Percentiles rank a stretch among this genome's conserved stretches.
These are phyloP conservation scores for Colletotrichum sojae DNA, from an alignment of 2,329 filamentous ascomycete genomes.

Conservation along the genomic window DNA sequence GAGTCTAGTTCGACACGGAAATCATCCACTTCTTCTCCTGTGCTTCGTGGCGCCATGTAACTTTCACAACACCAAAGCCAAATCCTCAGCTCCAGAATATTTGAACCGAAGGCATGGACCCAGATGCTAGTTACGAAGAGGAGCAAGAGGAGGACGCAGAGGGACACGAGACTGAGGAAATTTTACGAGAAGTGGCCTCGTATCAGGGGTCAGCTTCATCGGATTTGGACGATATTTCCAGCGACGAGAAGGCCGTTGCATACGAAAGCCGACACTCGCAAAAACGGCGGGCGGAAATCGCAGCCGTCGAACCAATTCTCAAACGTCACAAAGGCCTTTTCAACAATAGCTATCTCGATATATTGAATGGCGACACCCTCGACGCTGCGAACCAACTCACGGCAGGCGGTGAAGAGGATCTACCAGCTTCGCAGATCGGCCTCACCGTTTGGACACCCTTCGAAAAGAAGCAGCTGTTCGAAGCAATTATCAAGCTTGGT, in stretches of 20 bases:
- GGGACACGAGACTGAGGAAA: not conserved
- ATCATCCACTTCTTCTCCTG: not conserved
- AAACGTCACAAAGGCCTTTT: constrained; percentile 62
- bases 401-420: constrained; percentile 48
- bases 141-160: not conserved
- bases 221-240: not conserved
- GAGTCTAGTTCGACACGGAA: too few relatives aligned
- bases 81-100: constrained; percentile 25
- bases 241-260: constrained; percentile 6
- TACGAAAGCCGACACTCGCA: constrained; percentile 38
- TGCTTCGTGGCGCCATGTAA: constrained; percentile 29
- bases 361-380: constrained; percentile 72
- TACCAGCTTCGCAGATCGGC: constrained; percentile 73
- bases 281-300: constrained; percentile 49
- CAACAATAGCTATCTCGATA: constrained; percentile 62
- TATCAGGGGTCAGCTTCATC: not conserved
- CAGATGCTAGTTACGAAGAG: constrained; percentile 43
- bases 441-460: constrained; percentile 76
- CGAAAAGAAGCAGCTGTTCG: constrained; percentile 82
- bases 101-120: constrained; percentile 47
- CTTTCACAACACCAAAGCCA: constrained; percentile 19
- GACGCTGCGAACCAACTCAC: constrained; percentile 61
- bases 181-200: not conserved
- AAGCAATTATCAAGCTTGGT: constrained; percentile 74
- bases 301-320: constrained; percentile 50